phyloP scores from a whole-genome alignment of 768 basidiomycete genomes.

The Tylopilus sp. region DNA sequence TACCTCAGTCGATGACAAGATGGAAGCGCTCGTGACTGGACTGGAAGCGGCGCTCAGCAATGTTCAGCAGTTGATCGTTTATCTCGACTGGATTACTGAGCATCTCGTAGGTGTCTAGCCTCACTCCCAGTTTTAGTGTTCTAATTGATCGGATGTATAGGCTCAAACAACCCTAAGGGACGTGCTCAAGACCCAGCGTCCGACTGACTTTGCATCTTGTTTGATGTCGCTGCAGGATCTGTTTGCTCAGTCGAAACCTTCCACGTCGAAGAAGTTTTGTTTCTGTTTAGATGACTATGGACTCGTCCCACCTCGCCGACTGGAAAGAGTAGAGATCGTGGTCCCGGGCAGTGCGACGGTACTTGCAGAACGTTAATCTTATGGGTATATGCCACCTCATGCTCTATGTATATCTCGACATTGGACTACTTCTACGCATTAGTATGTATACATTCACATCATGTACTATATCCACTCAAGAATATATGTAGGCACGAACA shows the following conservation, averaged over 20 bases:
- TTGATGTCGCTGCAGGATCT: conserved; percentile 18
- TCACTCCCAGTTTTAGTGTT: neutral
- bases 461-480: conserved; percentile 4
- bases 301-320: neutral
- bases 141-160: conserved; percentile 13
- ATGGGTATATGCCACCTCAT: conserved; percentile 13
- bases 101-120: conserved; percentile 18
- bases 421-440: conserved; percentile 8
- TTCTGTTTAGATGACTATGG: conserved; percentile 3
- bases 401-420: conserved; percentile 1
- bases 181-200: conserved; percentile 1
- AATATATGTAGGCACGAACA: neutral
- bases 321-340: conserved; percentile 13
- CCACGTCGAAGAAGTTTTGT: conserved; percentile 5
- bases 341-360: conserved; percentile 24
- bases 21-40: conserved; percentile 14
- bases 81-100: conserved; percentile 30
- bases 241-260: conserved; percentile 16
- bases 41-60: conserved; percentile 22
- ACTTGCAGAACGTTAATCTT: conserved; percentile 13
- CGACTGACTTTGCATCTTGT: conserved; percentile 15
- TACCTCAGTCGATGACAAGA: conserved; percentile 5
- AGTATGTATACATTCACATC: conserved; percentile 11
- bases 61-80: conserved; percentile 17
- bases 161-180: conserved; percentile 16